phyloP scores from a whole-genome alignment of 805 yeast genomes.

The Hanseniaspora pseudoguilliermondii region DNA sequence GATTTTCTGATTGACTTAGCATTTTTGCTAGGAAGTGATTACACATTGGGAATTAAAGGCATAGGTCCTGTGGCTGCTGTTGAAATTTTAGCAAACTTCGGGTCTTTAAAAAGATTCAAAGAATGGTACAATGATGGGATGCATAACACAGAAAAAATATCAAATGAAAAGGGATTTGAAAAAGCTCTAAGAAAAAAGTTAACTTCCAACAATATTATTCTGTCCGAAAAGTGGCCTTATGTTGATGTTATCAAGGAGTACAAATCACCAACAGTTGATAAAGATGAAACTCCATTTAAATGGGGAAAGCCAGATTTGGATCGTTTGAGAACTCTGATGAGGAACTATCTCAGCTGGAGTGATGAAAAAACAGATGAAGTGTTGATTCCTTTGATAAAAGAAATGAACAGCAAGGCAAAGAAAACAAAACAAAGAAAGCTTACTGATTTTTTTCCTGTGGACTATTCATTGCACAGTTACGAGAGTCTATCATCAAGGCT shows the following conservation, averaged over 20 bases:
- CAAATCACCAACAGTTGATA: conserved; percentile 67
- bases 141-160: conserved; percentile 30
- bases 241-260: conserved; percentile 60
- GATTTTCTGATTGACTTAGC: conserved; percentile 67
- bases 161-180: conserved; percentile 36
- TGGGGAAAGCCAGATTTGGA: conserved; percentile 92
- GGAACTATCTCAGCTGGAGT: conserved; percentile 67
- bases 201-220: conserved; percentile 38
- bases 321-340: conserved; percentile 55
- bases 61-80: conserved; percentile 88
- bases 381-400: conserved; percentile 70
- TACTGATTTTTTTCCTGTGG: conserved; percentile 50
- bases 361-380: conserved; percentile 66
- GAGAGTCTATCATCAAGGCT: conserved; percentile 41
- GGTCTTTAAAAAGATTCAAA: conserved; percentile 29
- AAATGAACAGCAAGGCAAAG: conserved; percentile 50
- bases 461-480: not conserved
- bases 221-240: conserved; percentile 58
- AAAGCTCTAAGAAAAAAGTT: conserved; percentile 47
- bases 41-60: conserved; percentile 84
- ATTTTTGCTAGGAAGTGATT: conserved; percentile 79
- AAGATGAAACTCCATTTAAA: conserved; percentile 58
- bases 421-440: conserved; percentile 47
- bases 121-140: conserved; percentile 35
- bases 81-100: conserved; percentile 82